Conservation (phyloP, 1,284 basidiomycete genomes). For the Leucocoprinus gongylophorus region DNA sequence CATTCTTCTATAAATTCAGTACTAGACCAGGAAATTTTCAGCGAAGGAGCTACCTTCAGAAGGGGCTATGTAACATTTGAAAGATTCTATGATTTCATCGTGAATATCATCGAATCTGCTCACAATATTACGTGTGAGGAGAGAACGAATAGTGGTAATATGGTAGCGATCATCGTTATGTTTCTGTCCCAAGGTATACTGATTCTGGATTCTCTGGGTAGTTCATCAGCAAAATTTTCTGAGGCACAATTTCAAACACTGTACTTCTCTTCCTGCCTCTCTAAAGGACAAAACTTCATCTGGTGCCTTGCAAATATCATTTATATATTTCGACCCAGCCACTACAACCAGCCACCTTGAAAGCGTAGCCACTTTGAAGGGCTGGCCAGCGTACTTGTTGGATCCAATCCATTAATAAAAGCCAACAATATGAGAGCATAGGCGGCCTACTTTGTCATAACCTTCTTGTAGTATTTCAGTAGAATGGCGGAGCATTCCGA, state of each 20-base stretch:
- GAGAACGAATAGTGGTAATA: constrained; percentile 4
- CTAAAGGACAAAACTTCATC: constrained; percentile 20
- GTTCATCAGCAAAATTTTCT: neutral
- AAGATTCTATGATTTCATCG: constrained; percentile 12
- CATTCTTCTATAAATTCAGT: neutral
- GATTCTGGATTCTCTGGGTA: constrained; percentile 1
- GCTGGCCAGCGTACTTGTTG: constrained; percentile 19
- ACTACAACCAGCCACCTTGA: constrained; percentile 22
- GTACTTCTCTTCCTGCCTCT: constrained; percentile 19
- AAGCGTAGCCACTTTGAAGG: constrained; percentile 22
- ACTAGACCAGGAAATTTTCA: neutral
- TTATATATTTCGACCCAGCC: constrained; percentile 18
- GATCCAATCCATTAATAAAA: neutral
- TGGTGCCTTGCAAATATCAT: constrained; percentile 22
- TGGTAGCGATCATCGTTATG: constrained; percentile 8
- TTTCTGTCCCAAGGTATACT: constrained; percentile 1
- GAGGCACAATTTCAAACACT: neutral
- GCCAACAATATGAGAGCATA: neutral
- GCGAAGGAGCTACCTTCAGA: neutral
- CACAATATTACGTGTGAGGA: constrained; percentile 7
- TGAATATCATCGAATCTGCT: constrained; percentile 10
- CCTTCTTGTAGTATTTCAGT: constrained; percentile 20
- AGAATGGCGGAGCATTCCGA: constrained; percentile 16
- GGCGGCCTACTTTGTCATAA: constrained; percentile 16
- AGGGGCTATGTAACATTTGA: constrained; percentile 8